Evolutionary conservation across 306 rosid species (phyloP).

Genomic region (Citrullus colocynthis): DNA sequence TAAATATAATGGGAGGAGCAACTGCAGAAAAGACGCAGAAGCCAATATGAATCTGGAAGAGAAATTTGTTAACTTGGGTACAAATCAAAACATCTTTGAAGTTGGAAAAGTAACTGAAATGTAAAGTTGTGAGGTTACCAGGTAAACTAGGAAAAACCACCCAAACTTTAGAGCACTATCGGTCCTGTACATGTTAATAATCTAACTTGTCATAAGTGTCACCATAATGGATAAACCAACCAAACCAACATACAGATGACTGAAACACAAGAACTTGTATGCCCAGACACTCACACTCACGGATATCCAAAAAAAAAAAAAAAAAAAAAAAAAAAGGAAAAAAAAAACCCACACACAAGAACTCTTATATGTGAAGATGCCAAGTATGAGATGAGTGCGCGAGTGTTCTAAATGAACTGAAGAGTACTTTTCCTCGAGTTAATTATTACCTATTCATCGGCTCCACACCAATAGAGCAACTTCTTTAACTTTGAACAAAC

Average conservation of each 20-base stretch:
- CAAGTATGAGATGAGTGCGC: no score
- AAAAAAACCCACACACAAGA: no score
- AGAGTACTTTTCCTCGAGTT: neutral
- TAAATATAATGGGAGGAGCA: conserved; percentile 80
- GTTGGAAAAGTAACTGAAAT: conserved; percentile 9
- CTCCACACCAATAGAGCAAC: neutral
- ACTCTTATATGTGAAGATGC: neutral
- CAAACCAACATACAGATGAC: neutral
- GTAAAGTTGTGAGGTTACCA: conserved; percentile 24
- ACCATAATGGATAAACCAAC: neutral
- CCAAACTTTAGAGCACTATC: conserved; percentile 93
- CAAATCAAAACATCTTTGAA: conserved; percentile 11
- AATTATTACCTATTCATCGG: neutral
- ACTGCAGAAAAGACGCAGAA: conserved; percentile 69
- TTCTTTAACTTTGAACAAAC: neutral
- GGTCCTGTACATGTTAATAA: conserved; percentile 40
- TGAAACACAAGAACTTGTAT: neutral
- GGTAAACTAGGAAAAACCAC: conserved; percentile 65
- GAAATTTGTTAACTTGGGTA: conserved; percentile 13
- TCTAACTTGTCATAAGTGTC: neutral
- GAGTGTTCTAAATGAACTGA: neutral
- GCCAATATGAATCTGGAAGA: conserved; percentile 62
- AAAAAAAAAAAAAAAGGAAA: no score
- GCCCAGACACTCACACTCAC: no score
- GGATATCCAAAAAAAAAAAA: no score